Conservation (phyloP, 2,329 filamentous ascomycete genomes). For the Diplodia corticola region DNA sequence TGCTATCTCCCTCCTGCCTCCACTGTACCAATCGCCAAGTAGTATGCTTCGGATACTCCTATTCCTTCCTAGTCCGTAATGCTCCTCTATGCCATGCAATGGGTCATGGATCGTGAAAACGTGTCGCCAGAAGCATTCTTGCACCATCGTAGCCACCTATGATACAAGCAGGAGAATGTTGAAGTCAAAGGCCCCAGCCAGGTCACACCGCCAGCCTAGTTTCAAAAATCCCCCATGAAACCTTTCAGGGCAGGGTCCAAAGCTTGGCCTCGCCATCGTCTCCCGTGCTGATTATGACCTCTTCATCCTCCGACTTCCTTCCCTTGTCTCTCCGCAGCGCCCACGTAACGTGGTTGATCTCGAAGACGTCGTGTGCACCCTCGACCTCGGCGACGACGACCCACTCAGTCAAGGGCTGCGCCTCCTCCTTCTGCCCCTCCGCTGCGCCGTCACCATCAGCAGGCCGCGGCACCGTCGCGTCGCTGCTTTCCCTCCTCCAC, state of each 20-base stretch:
- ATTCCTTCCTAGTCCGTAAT: not conserved
- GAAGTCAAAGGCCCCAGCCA: not conserved
- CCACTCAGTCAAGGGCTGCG: constrained; percentile 60
- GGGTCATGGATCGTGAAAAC: not conserved
- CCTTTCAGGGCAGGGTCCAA: constrained; percentile 55
- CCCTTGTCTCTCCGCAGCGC: constrained; percentile 72
- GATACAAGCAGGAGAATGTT: not conserved
- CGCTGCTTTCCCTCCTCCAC: constrained; percentile 38
- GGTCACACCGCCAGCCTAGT: not conserved
- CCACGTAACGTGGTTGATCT: constrained; percentile 92
- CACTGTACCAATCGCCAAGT: not conserved
- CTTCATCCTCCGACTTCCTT: constrained; percentile 63
- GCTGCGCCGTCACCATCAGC: constrained; percentile 25
- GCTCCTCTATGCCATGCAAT: not conserved
- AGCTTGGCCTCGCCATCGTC: constrained; percentile 87
- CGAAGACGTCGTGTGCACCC: constrained; percentile 85
- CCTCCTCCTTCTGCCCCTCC: constrained; percentile 22
- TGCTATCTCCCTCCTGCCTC: not conserved
- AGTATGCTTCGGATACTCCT: not conserved
- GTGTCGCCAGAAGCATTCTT: not conserved
- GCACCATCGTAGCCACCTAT: not conserved
- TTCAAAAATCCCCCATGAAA: not conserved
- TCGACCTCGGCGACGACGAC: constrained; percentile 66
- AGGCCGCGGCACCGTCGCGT: constrained; percentile 28
- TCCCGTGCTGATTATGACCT: constrained; percentile 86